Base-by-base conservation (phyloP, 2,329 filamentous ascomycete genomes). In the Chaetomiaceae sp. region DNA sequence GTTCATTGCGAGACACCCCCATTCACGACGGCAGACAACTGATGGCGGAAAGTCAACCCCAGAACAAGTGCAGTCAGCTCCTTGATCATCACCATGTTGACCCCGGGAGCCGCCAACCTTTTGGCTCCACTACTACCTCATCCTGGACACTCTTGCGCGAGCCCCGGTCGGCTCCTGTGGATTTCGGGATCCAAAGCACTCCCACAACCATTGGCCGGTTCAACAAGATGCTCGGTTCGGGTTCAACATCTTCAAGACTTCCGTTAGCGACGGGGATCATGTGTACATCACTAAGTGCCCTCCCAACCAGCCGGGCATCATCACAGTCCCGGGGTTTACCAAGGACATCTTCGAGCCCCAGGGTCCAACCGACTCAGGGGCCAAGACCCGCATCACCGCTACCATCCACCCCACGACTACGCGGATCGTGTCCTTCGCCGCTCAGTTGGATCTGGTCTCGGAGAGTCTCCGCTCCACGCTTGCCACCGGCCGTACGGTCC, bases 91-190 rank as follows among this genome's bases (percentile, higher is more conserved):
- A 14, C 25, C 14, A 73, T 73, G 71, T 51, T 73, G 17, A 67
- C 64, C 0, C 70, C 71, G 4, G 19, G 17, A 19, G 1, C 63
- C 67, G 3, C 66, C 17, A 66, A 60, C 20, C 62, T 62, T 5
- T 58, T 61, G 13, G 54, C 51, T 13, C 70, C n/a, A 64, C 43
- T 64, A 73, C 16, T 79, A 77, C 45, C 74, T 77, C 2, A 65
- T 73, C 10, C 0, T 44, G 38, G 47, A 33, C 30, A 4, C 41
- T 55, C 3, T 17, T 55, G 7, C 21, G 34, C 9, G 33, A 51
- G 21, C 50, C 50, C 4, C 20, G 19, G 17, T 25, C 17, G 4
- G 35, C 43, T n/a, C 16, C 30, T 2, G 23, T 54, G 3, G 16
- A 12, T 0, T 44, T 55, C 33, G 16, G 23, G 4, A 12, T 48